Base-by-base conservation (phyloP, 2,329 filamentous ascomycete species). In the Monilinia laxa region DNA sequence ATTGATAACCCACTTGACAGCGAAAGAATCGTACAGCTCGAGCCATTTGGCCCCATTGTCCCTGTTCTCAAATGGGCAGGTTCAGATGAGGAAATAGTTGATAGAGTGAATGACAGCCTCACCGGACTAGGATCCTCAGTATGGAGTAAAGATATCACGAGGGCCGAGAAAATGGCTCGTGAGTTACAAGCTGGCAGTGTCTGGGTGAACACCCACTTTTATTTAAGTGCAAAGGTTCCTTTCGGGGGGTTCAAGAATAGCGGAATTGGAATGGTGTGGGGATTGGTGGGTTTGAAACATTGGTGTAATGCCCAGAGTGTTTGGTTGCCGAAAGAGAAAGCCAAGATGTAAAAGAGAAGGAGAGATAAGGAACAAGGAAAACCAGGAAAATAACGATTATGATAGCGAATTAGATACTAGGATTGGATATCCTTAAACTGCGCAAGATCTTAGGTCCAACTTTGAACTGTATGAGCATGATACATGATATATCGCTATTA, bases 131-230 rank as follows among this genome's bases (percentile, higher is more conserved):
- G 84, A 0, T 81, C 84, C 2, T 86, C 84, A 0, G 81, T 89
- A 0, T 89, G 86, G 80, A 83, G 80, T 20, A 80, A 78, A 25
- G 84, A 89, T 68, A 62, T 84, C 0, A 75, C 74, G 0, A 77
- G 80, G 4, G 86, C 84, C 0, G 79, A 80, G 49, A 77, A 78
- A 5, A 82, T 89, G 56, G 86, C 83, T 0, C 74, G 81, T 35
- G 79, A 81, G 59, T 73, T 89, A 6, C 81, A 86, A 70, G 81
- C 84, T 0, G 87, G 87, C 0, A 82, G 78, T 20, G 84, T 89
- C 0, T 89, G 84, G 82, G 82, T 89, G 70, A 89, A 89, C 76
- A 79, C 78, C 20, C 82, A 76, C 67, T 79, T 81, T 75, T 80
- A 81, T 75, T 76, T 78, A 0, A 80, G 77, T 14, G 81, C 82